Percentiles rank a stretch among this genome's conserved stretches.
phyloP scores from a whole-genome alignment of 139 green algal genomes.

The Chlorella sp. region DNA sequence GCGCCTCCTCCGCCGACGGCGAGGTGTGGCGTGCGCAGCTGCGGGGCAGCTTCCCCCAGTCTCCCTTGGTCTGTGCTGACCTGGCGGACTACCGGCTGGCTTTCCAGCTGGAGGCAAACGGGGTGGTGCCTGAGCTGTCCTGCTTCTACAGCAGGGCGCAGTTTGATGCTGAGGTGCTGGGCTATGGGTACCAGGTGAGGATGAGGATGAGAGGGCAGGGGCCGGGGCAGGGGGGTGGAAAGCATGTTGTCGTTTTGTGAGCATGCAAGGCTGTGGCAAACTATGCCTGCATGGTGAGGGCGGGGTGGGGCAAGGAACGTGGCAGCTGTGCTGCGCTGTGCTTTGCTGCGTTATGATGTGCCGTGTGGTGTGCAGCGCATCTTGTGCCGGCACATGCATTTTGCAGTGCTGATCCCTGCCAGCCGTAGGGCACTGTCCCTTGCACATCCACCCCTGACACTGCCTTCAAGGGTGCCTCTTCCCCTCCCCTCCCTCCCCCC shows the following conservation, averaged over 20 bases:
- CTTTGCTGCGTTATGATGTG: background rate
- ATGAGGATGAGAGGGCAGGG: no score
- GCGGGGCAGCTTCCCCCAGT: constrained; percentile 24
- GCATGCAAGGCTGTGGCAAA: no score
- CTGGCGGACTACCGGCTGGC: constrained; percentile 15
- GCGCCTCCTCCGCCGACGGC: constrained; percentile 28
- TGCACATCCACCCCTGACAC: background rate
- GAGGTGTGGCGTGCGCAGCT: constrained; percentile 41
- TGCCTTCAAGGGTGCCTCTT: background rate
- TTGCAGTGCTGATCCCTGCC: no score
- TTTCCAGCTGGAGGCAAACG: constrained; percentile 33
- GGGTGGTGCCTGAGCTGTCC: constrained; percentile 31
- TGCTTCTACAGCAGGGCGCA: constrained; percentile 41
- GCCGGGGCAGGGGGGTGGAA: no score
- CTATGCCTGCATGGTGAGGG: no score
- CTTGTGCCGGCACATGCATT: no score
- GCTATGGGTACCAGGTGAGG: constrained; percentile 2
- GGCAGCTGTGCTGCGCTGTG: no score
- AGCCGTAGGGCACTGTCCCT: no score
- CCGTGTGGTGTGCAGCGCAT: background rate
- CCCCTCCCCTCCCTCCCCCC: background rate
- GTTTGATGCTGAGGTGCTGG: constrained; percentile 38
- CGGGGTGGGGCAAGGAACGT: no score
- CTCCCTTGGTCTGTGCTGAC: background rate
- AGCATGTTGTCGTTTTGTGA: no score